phyloP scores from a whole-genome alignment of 2,329 filamentous ascomycete genomes.

The Aspergillus brasiliensis region DNA sequence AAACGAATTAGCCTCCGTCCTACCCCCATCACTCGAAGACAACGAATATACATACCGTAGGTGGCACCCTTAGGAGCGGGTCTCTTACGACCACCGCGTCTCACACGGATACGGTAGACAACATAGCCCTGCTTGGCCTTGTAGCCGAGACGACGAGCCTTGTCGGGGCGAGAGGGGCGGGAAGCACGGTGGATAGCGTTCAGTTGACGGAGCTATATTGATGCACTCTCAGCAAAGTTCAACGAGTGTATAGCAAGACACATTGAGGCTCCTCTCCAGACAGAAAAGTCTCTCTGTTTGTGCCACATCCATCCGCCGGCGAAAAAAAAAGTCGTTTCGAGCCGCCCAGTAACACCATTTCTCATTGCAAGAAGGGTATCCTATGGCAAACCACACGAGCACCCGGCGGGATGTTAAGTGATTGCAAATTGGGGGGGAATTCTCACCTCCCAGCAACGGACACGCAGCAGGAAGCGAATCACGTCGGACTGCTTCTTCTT shows the following conservation, averaged over 20 bases:
- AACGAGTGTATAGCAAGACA: constrained; percentile 96
- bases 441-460: constrained; percentile 97
- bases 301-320: constrained; percentile 52
- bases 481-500: constrained; percentile 99
- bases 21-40: constrained; percentile 26
- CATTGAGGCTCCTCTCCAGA: constrained; percentile 31
- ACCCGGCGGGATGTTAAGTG: constrained; percentile 41
- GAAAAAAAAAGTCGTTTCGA: constrained; percentile 24
- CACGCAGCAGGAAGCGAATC: constrained; percentile 98
- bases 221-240: constrained; percentile 99
- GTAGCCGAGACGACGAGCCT: constrained; percentile 99
- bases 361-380: constrained; percentile 23
- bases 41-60: constrained; percentile 69
- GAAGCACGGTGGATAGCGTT: constrained; percentile 99
- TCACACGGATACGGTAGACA: constrained; percentile 98
- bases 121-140: constrained; percentile 99
- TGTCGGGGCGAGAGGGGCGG: constrained; percentile 97
- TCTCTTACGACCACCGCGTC: constrained; percentile 98
- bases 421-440: constrained; percentile 37
- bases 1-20: constrained; percentile 21
- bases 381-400: constrained; percentile 39
- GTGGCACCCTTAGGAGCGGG: constrained; percentile 97
- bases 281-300: constrained; percentile 31
- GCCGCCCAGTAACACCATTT: constrained; percentile 36
- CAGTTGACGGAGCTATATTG: constrained; percentile 99